Conservation (phyloP, 78 protist species). For the Dictyostelium intermedium region DNA sequence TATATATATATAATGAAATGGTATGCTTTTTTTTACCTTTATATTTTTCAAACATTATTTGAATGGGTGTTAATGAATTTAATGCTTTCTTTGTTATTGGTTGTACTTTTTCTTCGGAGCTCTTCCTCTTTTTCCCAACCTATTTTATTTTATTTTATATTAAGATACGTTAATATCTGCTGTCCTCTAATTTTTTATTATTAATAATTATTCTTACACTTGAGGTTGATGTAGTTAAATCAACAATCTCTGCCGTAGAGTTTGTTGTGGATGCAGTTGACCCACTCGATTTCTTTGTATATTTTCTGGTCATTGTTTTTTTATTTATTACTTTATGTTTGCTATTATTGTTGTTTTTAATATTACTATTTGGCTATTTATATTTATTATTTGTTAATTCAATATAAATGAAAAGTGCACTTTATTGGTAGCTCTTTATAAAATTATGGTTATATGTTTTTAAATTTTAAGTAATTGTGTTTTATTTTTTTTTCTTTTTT, state of each 20-base stretch:
- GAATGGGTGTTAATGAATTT: background rate
- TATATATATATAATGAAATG: too few species aligned
- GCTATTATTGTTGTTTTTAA: background rate
- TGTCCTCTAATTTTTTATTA: too few species aligned
- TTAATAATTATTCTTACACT: too few species aligned
- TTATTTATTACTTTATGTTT: background rate
- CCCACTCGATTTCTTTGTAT: background rate
- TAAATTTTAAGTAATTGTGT: too few species aligned
- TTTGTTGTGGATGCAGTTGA: constrained; percentile 20
- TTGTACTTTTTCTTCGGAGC: background rate
- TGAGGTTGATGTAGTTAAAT: background rate
- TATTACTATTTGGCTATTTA: background rate
- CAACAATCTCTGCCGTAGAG: background rate
- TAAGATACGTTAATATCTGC: background rate
- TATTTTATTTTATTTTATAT: background rate
- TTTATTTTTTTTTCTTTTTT: too few species aligned
- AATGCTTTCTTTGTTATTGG: background rate
- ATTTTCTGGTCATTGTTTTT: constrained; percentile 14
- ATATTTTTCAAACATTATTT: constrained; percentile 14
- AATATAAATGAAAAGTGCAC: too few species aligned
- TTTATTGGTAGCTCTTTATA: too few species aligned
- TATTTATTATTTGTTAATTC: too few species aligned
- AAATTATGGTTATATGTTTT: too few species aligned
- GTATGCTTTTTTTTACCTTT: background rate
- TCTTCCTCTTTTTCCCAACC: constrained; percentile 9